Evolutionary conservation across 768 basidiomycete genomes (phyloP).

Genomic region (Tricholoma saponaceum): DNA sequence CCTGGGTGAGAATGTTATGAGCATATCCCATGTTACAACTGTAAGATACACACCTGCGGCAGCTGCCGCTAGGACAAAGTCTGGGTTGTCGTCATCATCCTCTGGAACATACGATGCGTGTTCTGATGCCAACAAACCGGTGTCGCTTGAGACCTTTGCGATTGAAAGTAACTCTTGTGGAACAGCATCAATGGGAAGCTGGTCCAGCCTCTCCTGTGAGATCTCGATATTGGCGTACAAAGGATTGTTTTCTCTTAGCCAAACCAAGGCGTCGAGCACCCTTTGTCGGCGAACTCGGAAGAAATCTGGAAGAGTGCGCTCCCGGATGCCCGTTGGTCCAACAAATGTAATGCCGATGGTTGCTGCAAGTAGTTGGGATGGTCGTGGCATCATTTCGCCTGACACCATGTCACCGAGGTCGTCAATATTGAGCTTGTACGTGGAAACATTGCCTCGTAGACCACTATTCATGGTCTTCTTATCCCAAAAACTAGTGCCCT

Average conservation of each 20-base stretch:
- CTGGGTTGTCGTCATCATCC: too few species aligned
- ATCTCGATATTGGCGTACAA: constrained; percentile 11
- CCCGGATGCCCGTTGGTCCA: not conserved
- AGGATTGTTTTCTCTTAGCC: not conserved
- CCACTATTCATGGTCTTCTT: constrained; percentile 5
- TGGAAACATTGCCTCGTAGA: constrained; percentile 9
- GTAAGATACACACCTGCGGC: too few species aligned
- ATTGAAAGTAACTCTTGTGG: not conserved
- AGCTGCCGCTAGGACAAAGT: too few species aligned
- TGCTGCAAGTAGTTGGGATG: not conserved
- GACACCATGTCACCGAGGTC: not conserved
- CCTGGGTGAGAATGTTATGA: too few species aligned
- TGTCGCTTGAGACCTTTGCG: not conserved
- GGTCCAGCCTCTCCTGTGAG: not conserved
- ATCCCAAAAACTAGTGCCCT: not conserved
- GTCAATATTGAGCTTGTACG: not conserved
- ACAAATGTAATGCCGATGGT: not conserved
- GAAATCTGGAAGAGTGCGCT: not conserved
- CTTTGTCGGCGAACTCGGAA: not conserved
- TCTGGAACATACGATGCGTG: too few species aligned
- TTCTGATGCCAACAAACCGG: too few species aligned
- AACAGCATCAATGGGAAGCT: not conserved
- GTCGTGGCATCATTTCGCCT: not conserved
- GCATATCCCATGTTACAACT: not conserved
- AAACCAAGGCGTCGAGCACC: not conserved